phyloP scores from a whole-genome alignment of 495 filamentous ascomycete genomes.

The Aspergillus taichungensis region DNA sequence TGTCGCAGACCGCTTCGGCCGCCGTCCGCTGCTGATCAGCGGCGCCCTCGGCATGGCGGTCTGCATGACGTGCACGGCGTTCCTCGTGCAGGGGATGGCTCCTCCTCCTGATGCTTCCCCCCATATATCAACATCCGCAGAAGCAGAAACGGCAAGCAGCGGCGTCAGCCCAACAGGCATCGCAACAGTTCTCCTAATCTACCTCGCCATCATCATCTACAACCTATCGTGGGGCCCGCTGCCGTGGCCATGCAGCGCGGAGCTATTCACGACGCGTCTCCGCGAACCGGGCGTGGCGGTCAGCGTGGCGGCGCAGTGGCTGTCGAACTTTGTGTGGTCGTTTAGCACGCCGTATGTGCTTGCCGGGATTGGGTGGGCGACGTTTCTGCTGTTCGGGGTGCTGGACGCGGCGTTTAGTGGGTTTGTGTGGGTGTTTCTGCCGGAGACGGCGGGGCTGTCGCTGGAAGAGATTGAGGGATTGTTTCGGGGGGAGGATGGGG shows the following conservation, averaged over 20 bases:
- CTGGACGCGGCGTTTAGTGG: slow-evolving; percentile 30
- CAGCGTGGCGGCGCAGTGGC: slow-evolving; percentile 42
- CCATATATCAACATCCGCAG: neutral
- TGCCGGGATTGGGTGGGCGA: slow-evolving; percentile 37
- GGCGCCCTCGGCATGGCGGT: slow-evolving; percentile 43
- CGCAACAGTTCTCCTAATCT: slow-evolving; percentile 40
- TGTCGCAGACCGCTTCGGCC: slow-evolving; percentile 49
- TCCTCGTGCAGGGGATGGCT: slow-evolving; percentile 36
- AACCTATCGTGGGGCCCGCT: slow-evolving; percentile 35
- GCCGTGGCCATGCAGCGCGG: slow-evolving; percentile 29
- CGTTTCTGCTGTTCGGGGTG: slow-evolving; percentile 41
- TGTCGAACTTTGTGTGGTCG: slow-evolving; percentile 46
- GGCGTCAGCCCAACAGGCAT: slow-evolving; percentile 14
- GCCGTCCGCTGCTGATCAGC: slow-evolving; percentile 41
- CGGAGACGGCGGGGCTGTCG: slow-evolving; percentile 60
- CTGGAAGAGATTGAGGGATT: slow-evolving; percentile 63
- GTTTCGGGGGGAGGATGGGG: slow-evolving; percentile 31
- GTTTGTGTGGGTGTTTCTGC: slow-evolving; percentile 38
- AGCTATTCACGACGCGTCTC: slow-evolving; percentile 43
- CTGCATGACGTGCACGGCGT: slow-evolving; percentile 48
- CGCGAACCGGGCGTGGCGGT: slow-evolving; percentile 41
- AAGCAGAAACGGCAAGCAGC: neutral
- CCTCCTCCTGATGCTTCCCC: neutral
- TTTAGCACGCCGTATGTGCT: slow-evolving; percentile 45
- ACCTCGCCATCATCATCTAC: slow-evolving; percentile 39